phyloP scores from a whole-genome alignment of 805 yeast species.

The Ogataea paradorogensis region DNA sequence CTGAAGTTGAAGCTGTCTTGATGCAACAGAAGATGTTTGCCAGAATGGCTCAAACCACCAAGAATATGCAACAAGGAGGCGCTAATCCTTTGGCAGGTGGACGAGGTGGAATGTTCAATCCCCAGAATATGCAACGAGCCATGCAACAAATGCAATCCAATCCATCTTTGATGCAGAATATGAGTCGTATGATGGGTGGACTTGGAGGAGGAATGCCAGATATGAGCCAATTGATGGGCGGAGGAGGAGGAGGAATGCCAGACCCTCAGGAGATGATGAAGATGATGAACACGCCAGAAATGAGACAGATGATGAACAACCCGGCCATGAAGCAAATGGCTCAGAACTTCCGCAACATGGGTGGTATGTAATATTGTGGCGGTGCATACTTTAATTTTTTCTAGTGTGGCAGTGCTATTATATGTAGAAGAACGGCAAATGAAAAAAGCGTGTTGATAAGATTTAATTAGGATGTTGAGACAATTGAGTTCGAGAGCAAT shows the following conservation, averaged over 20 bases:
- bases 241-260: conserved; percentile 50
- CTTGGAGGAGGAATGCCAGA: conserved; percentile 64
- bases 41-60: conserved; percentile 77
- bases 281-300: conserved; percentile 34
- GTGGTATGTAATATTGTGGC: conserved; percentile 22
- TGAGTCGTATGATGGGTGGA: conserved; percentile 74
- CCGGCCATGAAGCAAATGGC: conserved; percentile 76
- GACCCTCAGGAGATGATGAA: conserved; percentile 45
- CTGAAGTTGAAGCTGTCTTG: conserved; percentile 89
- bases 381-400: background rate
- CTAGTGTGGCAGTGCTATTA: conserved; percentile 1
- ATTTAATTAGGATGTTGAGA: conserved; percentile 5
- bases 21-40: conserved; percentile 94
- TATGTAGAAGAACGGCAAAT: conserved; percentile 7
- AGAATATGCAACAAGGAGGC: conserved; percentile 48
- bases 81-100: conserved; percentile 50
- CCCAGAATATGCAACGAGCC: conserved; percentile 39
- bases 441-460: conserved; percentile 11
- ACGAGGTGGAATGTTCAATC: conserved; percentile 34
- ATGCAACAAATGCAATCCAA: conserved; percentile 65
- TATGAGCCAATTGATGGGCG: conserved; percentile 59
- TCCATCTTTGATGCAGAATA: conserved; percentile 71
- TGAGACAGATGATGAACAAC: conserved; percentile 60
- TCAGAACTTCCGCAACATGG: conserved; percentile 32
- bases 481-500: conserved; percentile 5